Conservation (phyloP, 371 early-diverging fungal genomes). For the Umbelopsis sp. region DNA sequence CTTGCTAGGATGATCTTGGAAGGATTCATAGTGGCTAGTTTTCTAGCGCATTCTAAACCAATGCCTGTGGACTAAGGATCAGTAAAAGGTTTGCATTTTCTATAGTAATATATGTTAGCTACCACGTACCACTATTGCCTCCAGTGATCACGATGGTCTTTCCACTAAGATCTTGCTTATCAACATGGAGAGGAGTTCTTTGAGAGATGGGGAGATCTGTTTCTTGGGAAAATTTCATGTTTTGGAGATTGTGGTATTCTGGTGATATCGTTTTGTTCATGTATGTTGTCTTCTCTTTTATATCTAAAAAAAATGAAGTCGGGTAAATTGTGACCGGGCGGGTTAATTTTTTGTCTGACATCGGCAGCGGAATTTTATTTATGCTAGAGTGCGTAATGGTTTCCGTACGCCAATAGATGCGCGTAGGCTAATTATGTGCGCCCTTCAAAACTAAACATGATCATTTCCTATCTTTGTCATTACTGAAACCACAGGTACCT, state of each 20-base stretch:
- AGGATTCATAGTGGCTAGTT: constrained; percentile 25
- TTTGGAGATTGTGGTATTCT: not conserved
- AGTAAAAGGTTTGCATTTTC: not conserved
- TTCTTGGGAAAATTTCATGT: not conserved
- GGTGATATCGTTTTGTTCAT: too few relatives aligned
- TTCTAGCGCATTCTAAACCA: constrained; percentile 27
- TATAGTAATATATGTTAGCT: not conserved
- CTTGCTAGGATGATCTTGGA: constrained; percentile 31
- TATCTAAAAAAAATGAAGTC: too few relatives aligned
- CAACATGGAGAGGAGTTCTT: not conserved
- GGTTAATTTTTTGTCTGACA: too few relatives aligned
- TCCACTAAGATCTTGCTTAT: constrained; percentile 22
- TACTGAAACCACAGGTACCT: too few relatives aligned
- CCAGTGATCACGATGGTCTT: constrained; percentile 36
- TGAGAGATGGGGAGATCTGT: not conserved
- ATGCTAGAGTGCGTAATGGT: too few relatives aligned
- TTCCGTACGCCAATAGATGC: too few relatives aligned
- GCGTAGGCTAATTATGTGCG: too few relatives aligned
- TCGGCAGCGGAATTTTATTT: too few relatives aligned
- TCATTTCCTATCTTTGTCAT: too few relatives aligned
- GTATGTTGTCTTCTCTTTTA: too few relatives aligned
- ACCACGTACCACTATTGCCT: constrained; percentile 26
- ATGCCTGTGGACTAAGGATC: constrained; percentile 24
- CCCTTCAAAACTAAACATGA: too few relatives aligned
- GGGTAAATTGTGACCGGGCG: too few relatives aligned